phyloP scores from a whole-genome alignment of 2,329 filamentous ascomycete genomes.

The Zymoseptoria crescenta region DNA sequence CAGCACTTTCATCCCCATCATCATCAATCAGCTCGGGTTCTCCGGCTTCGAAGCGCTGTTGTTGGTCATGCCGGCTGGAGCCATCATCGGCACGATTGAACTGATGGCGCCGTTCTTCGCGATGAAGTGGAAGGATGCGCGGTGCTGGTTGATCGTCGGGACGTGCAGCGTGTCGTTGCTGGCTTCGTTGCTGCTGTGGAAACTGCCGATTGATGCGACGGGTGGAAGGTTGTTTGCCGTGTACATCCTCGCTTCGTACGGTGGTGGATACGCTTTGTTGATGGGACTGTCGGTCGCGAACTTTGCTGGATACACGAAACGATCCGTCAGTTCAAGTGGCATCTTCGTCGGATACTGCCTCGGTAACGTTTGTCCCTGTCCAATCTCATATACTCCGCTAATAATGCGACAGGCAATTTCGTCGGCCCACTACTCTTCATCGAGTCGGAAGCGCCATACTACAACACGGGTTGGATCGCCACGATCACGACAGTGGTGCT shows the following conservation, averaged over 20 bases:
- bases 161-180: constrained; percentile 38
- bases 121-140: constrained; percentile 30
- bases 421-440: constrained; percentile 40
- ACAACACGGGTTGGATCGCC: constrained; percentile 34
- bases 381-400: too few relatives aligned
- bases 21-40: constrained; percentile 41
- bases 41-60: constrained; percentile 38
- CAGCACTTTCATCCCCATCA: constrained; percentile 40
- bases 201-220: constrained; percentile 34
- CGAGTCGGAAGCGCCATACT: constrained; percentile 35
- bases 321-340: constrained; percentile 41
- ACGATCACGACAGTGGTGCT: constrained; percentile 29
- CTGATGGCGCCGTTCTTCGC: constrained; percentile 36
- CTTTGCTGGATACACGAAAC: constrained; percentile 47
- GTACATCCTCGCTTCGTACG: constrained; percentile 42
- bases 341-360: constrained; percentile 47
- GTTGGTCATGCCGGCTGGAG: constrained; percentile 36
- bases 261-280: constrained; percentile 43
- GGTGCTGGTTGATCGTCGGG: constrained; percentile 35
- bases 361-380: too few relatives aligned
- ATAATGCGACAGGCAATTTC: too few relatives aligned
- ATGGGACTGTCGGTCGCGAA: constrained; percentile 46
- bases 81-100: constrained; percentile 32
- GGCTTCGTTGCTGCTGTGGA: constrained; percentile 38
- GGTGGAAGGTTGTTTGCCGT: constrained; percentile 43